Base-by-base conservation (phyloP, 441 rosid genomes). In the Breynia disticha region DNA sequence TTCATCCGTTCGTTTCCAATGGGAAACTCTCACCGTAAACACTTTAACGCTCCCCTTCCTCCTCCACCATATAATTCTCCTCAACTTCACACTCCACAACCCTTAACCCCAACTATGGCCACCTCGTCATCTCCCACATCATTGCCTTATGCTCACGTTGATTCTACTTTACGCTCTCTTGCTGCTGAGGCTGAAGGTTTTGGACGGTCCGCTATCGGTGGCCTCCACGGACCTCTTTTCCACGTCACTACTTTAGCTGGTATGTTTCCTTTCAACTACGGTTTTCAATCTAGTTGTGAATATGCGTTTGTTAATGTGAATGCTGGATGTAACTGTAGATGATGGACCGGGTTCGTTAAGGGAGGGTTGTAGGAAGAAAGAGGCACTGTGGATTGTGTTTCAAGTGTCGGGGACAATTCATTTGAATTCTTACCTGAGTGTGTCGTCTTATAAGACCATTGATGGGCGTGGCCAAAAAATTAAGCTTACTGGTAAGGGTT, bases 341-440 rank as follows among this genome's bases (percentile, higher is more conserved):
- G 93, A 86, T 38, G 97, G 95, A 49, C 93, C 95, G 2, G 96
- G 97, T 69, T 83, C 97, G 13, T 72, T 89, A 19, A 76, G 95
- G 22, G 79, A 81, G 17, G 97, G 85, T 60, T 91, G 98, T 52
- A 71, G 78, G 48, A 77, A 48, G 46, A 83, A 71, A 66, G 97
- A 88, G 55, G 90, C 91, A 9, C 75, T 82, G 37, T 91, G 98
- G 97, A 88, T 88, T 50, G 87, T 84, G 46, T 88, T 89, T 48
- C 79, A 77, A 43, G 72, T 83, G 32, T 89, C 95, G 1, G 97
- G 98, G 63, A 77, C 81, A 52, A 82, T 91, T 54, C 61, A 72
- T 57, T 82, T 91, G 0, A 67, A 69, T 0, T 78, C 90, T 1
- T 76, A 70, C 77, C 63, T 84, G 67, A 84, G 21, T 46, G 82